Evolutionary conservation across 495 filamentous ascomycete genomes (phyloP).

Genomic region (Xylaria curta): DNA sequence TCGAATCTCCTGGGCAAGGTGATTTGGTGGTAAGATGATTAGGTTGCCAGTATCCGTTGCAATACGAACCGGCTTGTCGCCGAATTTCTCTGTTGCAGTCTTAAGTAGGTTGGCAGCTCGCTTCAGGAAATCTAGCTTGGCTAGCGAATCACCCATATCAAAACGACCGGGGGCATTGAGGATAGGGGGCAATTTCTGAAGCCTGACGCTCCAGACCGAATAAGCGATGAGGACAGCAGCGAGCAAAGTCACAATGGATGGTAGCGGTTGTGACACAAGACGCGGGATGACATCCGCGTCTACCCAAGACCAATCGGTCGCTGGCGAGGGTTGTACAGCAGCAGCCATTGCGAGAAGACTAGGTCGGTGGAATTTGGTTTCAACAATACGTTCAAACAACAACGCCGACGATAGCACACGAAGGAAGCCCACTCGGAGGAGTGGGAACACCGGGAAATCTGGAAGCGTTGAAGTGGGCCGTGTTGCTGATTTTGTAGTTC

Average conservation of each 20-base stretch:
- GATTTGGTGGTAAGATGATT: slow-evolving; percentile 53
- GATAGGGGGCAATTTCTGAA: slow-evolving; percentile 16
- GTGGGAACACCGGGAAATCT: background rate
- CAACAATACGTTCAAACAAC: background rate
- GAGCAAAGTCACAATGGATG: slow-evolving; percentile 4
- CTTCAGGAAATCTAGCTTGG: slow-evolving; percentile 15
- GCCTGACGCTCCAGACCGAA: slow-evolving; percentile 2
- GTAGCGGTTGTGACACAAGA: slow-evolving; percentile 12
- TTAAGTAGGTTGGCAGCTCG: slow-evolving; percentile 17
- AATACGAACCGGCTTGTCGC: slow-evolving; percentile 23
- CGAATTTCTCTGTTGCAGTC: slow-evolving; percentile 1
- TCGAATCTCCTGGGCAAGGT: slow-evolving; percentile 57
- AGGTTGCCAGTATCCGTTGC: slow-evolving; percentile 35
- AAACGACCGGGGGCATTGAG: slow-evolving; percentile 21
- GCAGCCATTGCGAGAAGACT: background rate
- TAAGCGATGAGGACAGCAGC: slow-evolving; percentile 7
- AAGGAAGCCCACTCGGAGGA: background rate
- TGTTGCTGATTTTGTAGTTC: slow-evolving; percentile 3
- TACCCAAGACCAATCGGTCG: slow-evolving; percentile 22
- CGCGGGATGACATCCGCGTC: slow-evolving; percentile 11
- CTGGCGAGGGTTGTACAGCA: slow-evolving; percentile 15
- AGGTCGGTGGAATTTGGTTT: background rate
- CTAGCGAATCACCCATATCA: slow-evolving; percentile 19
- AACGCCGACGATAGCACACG: background rate
- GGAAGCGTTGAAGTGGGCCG: background rate